Base-by-base conservation (phyloP, 768 basidiomycete genomes). In the Suillus ampliporus region DNA sequence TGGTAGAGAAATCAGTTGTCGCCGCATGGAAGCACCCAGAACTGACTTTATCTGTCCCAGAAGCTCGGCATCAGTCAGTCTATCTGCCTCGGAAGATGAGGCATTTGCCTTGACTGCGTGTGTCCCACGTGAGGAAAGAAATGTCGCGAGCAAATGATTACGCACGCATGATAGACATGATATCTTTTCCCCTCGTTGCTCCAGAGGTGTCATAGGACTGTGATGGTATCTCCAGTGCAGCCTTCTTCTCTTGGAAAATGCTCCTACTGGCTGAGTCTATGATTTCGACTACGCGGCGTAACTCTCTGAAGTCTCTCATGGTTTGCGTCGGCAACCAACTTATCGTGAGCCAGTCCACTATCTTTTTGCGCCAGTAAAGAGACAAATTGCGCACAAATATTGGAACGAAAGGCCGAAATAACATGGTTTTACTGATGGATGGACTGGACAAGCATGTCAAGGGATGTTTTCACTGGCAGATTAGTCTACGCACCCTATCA, bases 91-190 rank as follows among this genome's bases (percentile, higher is more conserved):
- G 67, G 44, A 19, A 73, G 67, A 58, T 3, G 58, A 40, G 26
- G 61, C 26, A 60, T 74, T 75, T 14, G 72, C 71, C 11, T 61
- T 61, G 43, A 74, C 74, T 75, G 34, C 19, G 8, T 21, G 11
- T 58, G 40, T 17, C 19, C 10, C 19, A 51, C 4, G 14, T 58
- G 46, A 46, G n/a, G 37, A 58, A 14, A 10, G 9, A 40, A n/a
- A 26, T 31, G 31, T 58, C 3, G n/a, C 26, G 7, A 31, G 37
- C 6, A 17, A 26, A 60, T 51, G 14, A 13, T 34, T 8, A 71
- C 73, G 26, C 52, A 75, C 74, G 57, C 62, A 75, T 67, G 54
- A 75, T 68, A 46, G 61, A 71, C 72, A 74, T 72, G 35, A 75
- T 66, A 56, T 75, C 71, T 17, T 62, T 70, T 14, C 65, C 57